These are phyloP conservation scores for Eimeria brunetti DNA, from an alignment of 169 alveolate genomes.

Conservation along the genomic window DNA sequence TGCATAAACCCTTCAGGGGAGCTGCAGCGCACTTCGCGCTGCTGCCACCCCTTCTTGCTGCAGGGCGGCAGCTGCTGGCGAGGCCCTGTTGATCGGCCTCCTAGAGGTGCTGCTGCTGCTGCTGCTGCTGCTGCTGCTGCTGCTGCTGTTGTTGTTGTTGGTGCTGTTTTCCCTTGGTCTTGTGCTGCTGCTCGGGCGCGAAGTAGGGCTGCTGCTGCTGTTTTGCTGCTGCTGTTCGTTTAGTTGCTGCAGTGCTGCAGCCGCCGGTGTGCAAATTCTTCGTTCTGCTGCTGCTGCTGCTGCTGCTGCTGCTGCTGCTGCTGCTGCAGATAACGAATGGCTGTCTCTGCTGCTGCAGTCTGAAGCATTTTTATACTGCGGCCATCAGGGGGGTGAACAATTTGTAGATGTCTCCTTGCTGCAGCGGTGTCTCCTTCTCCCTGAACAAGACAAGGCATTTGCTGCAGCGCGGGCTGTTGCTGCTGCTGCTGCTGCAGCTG, in stretches of 20 bases:
- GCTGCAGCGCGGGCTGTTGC: background rate
- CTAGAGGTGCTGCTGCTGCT: constrained; percentile 43
- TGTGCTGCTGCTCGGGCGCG: background rate
- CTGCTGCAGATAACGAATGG: constrained; percentile 72
- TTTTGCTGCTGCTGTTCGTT: background rate
- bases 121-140: constrained; percentile 38
- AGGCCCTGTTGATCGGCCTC: constrained; percentile 7
- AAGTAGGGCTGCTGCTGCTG: background rate
- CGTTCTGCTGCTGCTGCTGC: background rate
- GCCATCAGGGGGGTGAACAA: constrained; percentile 88
- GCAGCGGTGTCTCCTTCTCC: constrained; percentile 78
- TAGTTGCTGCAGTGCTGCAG: background rate
- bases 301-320: constrained; percentile 62
- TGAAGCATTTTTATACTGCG: constrained; percentile 86
- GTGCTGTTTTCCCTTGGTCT: background rate
- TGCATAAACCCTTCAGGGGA: constrained; percentile 75
- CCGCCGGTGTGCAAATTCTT: background rate
- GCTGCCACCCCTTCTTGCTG: constrained; percentile 35
- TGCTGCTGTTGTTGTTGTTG: background rate
- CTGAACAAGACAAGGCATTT: constrained; percentile 36
- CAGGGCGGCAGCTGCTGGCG: constrained; percentile 14
- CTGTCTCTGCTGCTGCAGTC: constrained; percentile 38
- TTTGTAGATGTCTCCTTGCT: constrained; percentile 80
- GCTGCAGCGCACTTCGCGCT: constrained; percentile 45
- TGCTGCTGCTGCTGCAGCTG: background rate